Evolutionary conservation across 768 basidiomycete genomes (phyloP), one percentile per base, ranked within the genome.

Genomic region (Lactifluus volemus): DNA sequence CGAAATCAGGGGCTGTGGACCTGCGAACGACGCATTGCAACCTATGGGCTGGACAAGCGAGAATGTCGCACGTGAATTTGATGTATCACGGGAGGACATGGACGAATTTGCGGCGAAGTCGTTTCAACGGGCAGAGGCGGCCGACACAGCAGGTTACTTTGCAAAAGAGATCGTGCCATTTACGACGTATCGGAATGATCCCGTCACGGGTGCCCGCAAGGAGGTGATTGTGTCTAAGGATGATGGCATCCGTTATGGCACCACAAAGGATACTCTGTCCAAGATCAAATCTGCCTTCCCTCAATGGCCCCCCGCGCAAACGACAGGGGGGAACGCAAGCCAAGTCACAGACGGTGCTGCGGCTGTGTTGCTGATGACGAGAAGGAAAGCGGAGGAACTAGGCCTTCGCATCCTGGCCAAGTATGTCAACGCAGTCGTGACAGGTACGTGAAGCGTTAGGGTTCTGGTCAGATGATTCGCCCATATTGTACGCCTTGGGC

Each of bases 1-100:
- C 53, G 75, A 81, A 15, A 76, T 94, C 49, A 76, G 81, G 30
- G 69, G 72, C 15, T 79, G 85, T 68, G 68, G 76, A 11, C 74
- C 82, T 4, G 81, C 88, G 3, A 77, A 71, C 30, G 88, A 88
- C 64, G 85, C 84, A 61, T 69, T 75, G 21, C 75, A 83, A 69
- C 87, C 86, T 36, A 93, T 92, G 91, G 90, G 90, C 7, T 92
- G 91, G 91, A 91, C 90, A 6, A 86, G 85, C 65, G 90, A 93
- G 73, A 93, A 91, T 63, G 88, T 93, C 36, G 90, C 90, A 0
- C 72, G 74, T 36, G 88, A 92, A 47, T 92, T 83, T 71, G 72
- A 81, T 60, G 75, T 93, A 60, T 79, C 85, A 51, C 79, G 90
- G 39, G 82, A 88, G 53, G 81, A 85, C 59, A 89, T 90, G 78